Conservation (phyloP, 306 rosid species). For the Sechiopsis laciniata region DNA sequence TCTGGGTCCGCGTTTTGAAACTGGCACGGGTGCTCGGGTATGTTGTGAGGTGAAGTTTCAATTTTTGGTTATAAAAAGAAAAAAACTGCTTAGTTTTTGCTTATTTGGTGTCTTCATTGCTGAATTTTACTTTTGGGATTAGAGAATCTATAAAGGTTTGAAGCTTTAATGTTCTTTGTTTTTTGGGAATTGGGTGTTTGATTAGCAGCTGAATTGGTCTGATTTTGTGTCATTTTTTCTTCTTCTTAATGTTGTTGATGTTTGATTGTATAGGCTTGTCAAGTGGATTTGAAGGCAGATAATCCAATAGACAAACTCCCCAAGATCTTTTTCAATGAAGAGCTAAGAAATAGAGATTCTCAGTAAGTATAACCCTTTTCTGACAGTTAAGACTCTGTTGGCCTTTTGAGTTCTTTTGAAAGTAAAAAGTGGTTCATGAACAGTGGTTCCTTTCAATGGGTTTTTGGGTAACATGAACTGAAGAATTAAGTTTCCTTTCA, state of each 20-base stretch:
- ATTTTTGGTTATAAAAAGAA: no score
- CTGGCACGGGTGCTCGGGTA: no score
- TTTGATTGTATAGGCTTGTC: conserved; percentile 28
- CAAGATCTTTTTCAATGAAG: conserved; percentile 59
- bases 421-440: background rate
- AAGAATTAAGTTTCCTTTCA: background rate
- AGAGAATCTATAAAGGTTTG: background rate
- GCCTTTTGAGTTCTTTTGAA: background rate
- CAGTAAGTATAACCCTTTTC: conserved; percentile 37
- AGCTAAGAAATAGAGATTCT: conserved; percentile 50
- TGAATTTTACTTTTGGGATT: background rate
- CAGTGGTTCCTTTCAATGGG: background rate
- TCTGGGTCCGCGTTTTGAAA: no score
- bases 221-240: background rate
- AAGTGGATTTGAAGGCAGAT: conserved; percentile 48
- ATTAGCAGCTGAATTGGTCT: background rate
- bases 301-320: conserved; percentile 57
- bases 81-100: background rate
- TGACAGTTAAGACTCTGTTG: background rate
- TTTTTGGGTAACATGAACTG: background rate
- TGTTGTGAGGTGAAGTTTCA: no score
- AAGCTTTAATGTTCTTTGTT: background rate
- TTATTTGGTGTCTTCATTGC: background rate
- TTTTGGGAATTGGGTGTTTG: background rate
- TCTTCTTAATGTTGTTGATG: background rate